Evolutionary conservation across 257 asterid genomes (phyloP).

Genomic region (Nicotiana otophora): DNA sequence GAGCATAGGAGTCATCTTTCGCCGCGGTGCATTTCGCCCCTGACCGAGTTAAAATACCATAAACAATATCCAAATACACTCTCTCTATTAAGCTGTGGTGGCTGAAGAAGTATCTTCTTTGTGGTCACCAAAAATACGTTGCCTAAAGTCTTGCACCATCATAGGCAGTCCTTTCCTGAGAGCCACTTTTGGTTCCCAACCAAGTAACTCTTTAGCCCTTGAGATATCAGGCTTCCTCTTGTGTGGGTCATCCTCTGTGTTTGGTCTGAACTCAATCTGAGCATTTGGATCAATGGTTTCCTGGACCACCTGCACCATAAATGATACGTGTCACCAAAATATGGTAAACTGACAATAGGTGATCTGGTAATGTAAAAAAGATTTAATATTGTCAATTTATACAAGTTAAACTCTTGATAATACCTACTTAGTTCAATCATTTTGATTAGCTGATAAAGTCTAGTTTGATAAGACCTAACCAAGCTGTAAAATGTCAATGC

Average conservation of each 20-base stretch:
- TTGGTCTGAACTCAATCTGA: constrained; percentile 71
- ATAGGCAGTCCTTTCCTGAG: constrained; percentile 78
- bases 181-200: constrained; percentile 92
- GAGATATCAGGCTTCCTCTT: constrained; percentile 91
- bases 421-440: neutral
- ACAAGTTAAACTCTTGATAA: neutral
- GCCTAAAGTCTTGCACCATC: constrained; percentile 96
- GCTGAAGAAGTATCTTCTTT: constrained; percentile 30
- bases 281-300: constrained; percentile 94
- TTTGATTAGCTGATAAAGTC: neutral
- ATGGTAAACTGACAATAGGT: neutral
- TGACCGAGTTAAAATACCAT: neutral
- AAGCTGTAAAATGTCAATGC: neutral
- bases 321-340: neutral
- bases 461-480: neutral
- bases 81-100: constrained; percentile 1
- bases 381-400: neutral
- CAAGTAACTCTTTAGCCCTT: constrained; percentile 77
- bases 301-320: constrained; percentile 66
- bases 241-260: constrained; percentile 98
- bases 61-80: neutral
- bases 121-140: constrained; percentile 83
- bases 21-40: neutral
- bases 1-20: neutral
- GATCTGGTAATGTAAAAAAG: neutral